A percentile compares a stretch with the other conserved stretches of the same genome.
phyloP scores from a whole-genome alignment of 805 yeast species.

The Sporopachydermia quercuum region DNA sequence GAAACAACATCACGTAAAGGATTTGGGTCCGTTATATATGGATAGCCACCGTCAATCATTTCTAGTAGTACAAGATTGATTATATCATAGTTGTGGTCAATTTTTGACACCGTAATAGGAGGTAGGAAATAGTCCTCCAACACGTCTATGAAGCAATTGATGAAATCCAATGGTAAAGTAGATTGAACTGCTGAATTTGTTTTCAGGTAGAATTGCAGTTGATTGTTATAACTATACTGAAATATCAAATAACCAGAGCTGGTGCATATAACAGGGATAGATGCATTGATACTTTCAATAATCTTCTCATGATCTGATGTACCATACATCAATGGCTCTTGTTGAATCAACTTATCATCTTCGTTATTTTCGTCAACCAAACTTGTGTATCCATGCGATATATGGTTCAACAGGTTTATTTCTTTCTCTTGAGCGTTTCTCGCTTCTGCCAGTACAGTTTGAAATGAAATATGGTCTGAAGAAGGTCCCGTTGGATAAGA shows the following conservation, averaged over 20 bases:
- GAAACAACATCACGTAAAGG: constrained; percentile 59
- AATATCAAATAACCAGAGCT: constrained; percentile 12
- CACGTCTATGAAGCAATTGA: constrained; percentile 32
- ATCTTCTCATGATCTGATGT: background rate
- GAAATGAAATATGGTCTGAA: background rate
- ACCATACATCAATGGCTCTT: background rate
- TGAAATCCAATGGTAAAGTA: constrained; percentile 37
- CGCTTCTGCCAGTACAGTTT: background rate
- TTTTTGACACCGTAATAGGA: constrained; percentile 39
- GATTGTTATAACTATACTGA: constrained; percentile 15
- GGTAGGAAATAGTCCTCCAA: constrained; percentile 44
- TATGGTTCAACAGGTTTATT: too few species aligned
- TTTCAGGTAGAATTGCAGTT: background rate
- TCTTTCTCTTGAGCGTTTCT: background rate
- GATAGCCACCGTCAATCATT: constrained; percentile 65
- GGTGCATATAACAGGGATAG: background rate
- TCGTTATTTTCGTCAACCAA: background rate
- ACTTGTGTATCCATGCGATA: too few species aligned
- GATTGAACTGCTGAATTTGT: constrained; percentile 25
- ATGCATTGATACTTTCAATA: background rate
- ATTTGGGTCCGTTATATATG: constrained; percentile 59
- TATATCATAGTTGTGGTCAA: constrained; percentile 59
- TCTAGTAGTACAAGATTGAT: constrained; percentile 59
- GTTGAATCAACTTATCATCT: background rate
- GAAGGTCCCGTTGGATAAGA: background rate